Conservation (phyloP, 192 early-diverging fungal species). For the Umbelopsis sp. region DNA sequence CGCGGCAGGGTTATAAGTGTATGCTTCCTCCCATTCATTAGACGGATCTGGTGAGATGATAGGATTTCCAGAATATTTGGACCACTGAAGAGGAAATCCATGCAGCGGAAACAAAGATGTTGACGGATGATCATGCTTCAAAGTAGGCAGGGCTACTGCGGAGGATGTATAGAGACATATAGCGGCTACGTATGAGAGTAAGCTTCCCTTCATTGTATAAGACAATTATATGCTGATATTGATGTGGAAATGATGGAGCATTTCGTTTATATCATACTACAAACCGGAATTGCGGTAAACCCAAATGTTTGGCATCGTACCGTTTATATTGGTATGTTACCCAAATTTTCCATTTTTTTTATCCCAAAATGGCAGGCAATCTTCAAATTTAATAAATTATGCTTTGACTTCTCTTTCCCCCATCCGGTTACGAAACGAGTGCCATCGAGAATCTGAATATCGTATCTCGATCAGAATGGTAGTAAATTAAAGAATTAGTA, state of each 20-base stretch:
- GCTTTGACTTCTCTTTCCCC: too few species aligned
- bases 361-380: neutral
- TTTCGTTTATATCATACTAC: neutral
- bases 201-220: slow-evolving; percentile 1
- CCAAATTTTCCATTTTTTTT: too few species aligned
- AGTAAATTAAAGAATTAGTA: too few species aligned
- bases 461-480: too few species aligned
- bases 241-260: neutral
- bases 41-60: slow-evolving; percentile 19
- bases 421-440: too few species aligned
- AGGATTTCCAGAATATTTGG: slow-evolving; percentile 11
- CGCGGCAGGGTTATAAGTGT: slow-evolving; percentile 14
- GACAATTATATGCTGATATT: neutral
- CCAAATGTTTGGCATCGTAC: neutral
- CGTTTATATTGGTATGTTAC: neutral
- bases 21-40: neutral
- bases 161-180: slow-evolving; percentile 3
- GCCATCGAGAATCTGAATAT: too few species aligned
- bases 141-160: neutral
- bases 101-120: slow-evolving; percentile 5
- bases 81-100: slow-evolving; percentile 4
- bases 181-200: neutral
- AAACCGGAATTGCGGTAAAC: neutral
- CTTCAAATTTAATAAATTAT: too few species aligned
- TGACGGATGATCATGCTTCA: neutral